Conservation (phyloP, 2,329 filamentous ascomycete genomes). For the Aspergillus sp. region DNA sequence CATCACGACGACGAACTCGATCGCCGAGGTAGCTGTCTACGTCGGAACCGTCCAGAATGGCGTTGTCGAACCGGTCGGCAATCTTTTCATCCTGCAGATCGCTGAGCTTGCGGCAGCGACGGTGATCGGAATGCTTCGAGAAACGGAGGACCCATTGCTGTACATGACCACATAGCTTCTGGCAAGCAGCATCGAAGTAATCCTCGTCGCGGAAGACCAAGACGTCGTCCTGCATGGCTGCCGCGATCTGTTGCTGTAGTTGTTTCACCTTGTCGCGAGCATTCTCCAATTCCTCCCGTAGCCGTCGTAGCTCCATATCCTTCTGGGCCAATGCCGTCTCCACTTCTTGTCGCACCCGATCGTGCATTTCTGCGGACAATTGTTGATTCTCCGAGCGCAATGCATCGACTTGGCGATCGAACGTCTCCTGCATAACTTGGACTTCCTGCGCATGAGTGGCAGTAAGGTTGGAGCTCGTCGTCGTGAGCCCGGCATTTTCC, state of each 20-base stretch:
- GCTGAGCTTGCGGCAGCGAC: conserved; percentile 76
- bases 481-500: conserved; percentile 76
- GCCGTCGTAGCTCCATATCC: conserved; percentile 75
- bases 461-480: conserved; percentile 74
- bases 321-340: conserved; percentile 71
- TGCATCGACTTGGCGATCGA: conserved; percentile 68
- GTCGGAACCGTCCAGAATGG: conserved; percentile 89
- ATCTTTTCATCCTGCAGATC: conserved; percentile 91
- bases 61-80: conserved; percentile 90
- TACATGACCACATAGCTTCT: conserved; percentile 91
- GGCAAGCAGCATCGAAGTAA: conserved; percentile 91
- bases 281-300: conserved; percentile 75
- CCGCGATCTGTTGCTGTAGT: conserved; percentile 61
- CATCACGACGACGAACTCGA: conserved; percentile 82
- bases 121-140: conserved; percentile 95
- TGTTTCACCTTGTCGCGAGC: conserved; percentile 64
- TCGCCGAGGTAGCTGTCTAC: conserved; percentile 86
- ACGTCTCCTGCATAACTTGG: conserved; percentile 63
- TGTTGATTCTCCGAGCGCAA: conserved; percentile 65
- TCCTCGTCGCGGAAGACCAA: conserved; percentile 83
- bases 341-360: conserved; percentile 62
- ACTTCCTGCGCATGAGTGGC: conserved; percentile 72
- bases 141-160: conserved; percentile 98
- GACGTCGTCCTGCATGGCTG: conserved; percentile 67
- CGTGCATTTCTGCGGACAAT: conserved; percentile 64